These are phyloP conservation scores for Leucaena leucocephala DNA, from an alignment of 306 rosid species.

Conservation along the genomic window DNA sequence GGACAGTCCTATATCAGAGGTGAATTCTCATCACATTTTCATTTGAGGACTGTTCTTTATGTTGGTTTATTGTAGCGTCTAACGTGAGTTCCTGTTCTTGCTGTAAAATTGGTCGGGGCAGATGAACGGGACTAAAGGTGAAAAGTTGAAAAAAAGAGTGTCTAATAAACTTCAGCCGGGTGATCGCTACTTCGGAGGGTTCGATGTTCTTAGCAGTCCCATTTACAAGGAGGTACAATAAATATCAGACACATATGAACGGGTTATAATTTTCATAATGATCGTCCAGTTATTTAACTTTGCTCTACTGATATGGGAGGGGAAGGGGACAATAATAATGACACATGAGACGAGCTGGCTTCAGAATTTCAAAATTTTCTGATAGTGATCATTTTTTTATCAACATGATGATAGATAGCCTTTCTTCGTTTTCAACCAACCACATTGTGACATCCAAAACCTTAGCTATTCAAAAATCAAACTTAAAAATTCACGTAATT, in stretches of 20 bases:
- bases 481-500: not conserved
- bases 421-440: not conserved
- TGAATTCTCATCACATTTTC: slow-evolving; percentile 36
- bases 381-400: not conserved
- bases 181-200: slow-evolving; percentile 48
- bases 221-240: slow-evolving; percentile 64
- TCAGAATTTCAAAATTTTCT: slow-evolving; percentile 16
- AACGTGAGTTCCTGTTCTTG: not conserved
- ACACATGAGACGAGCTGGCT: slow-evolving; percentile 18
- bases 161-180: slow-evolving; percentile 42
- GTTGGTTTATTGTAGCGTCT: slow-evolving; percentile 25
- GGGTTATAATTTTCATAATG: slow-evolving; percentile 10
- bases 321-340: slow-evolving; percentile 4
- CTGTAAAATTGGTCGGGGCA: slow-evolving; percentile 34
- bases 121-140: slow-evolving; percentile 59
- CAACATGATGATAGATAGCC: not conserved
- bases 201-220: slow-evolving; percentile 47
- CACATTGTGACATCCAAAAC: not conserved
- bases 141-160: slow-evolving; percentile 54
- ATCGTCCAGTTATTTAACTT: not conserved
- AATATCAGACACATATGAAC: slow-evolving; percentile 3
- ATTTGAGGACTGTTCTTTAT: not conserved
- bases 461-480: not conserved
- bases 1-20: slow-evolving; percentile 62
- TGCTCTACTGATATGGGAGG: not conserved